A percentile compares a stretch with the other conserved stretches of the same genome.
Evolutionary conservation across 257 asterid genomes (phyloP).

Genomic region (Rehmannia glutinosa): DNA sequence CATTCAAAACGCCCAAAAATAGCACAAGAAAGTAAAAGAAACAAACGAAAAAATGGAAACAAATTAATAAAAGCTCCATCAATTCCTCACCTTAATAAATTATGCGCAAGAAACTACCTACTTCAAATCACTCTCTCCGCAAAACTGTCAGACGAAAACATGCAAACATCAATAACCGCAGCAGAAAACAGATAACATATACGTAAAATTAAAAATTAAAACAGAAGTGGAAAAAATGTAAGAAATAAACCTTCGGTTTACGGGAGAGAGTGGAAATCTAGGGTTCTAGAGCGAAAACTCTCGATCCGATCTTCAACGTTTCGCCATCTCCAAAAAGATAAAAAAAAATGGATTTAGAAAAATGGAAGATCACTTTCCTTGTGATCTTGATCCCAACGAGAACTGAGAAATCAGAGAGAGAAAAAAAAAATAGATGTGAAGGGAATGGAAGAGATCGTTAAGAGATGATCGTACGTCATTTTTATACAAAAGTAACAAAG

Average conservation of each 20-base stretch:
- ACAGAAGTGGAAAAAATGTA: background rate
- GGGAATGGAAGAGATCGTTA: too few species aligned
- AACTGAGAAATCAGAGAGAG: too few species aligned
- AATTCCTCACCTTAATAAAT: slow-evolving; percentile 16
- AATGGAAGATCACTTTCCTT: too few species aligned
- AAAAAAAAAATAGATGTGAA: too few species aligned
- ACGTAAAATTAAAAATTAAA: background rate
- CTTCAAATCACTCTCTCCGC: slow-evolving; percentile 12
- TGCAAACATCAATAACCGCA: background rate
- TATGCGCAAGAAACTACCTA: background rate
- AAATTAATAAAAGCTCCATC: background rate
- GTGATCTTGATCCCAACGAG: too few species aligned
- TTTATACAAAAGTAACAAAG: too few species aligned
- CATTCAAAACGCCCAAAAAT: background rate
- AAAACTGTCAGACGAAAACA: slow-evolving; percentile 4
- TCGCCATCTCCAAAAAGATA: slow-evolving; percentile 36
- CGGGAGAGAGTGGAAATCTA: slow-evolving; percentile 29
- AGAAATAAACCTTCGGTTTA: slow-evolving; percentile 29
- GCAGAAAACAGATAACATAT: background rate
- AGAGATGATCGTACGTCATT: too few species aligned
- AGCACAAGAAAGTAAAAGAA: background rate
- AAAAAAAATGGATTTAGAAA: too few species aligned
- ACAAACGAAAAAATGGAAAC: background rate
- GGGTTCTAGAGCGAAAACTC: slow-evolving; percentile 34
- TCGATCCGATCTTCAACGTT: slow-evolving; percentile 45